A percentile compares a stretch with the other conserved stretches of the same genome.
These are phyloP conservation scores for Calonectria naviculata DNA, from an alignment of 2,329 filamentous ascomycete species.

Conservation along the genomic window DNA sequence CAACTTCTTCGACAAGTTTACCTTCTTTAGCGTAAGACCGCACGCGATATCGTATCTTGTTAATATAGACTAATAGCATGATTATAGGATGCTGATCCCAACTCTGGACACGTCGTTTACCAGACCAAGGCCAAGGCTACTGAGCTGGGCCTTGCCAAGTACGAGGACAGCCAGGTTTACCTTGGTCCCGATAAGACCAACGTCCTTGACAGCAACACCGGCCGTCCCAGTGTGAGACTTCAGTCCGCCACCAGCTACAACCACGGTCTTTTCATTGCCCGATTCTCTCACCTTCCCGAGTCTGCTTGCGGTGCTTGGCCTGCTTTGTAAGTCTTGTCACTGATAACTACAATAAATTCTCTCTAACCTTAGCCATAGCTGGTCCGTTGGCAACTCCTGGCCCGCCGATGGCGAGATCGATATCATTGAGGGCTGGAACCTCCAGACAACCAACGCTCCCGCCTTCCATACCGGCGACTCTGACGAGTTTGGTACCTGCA, in stretches of 20 bases:
- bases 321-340: constrained; percentile 62
- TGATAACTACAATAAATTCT: not conserved
- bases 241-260: constrained; percentile 72
- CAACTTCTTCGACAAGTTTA: constrained; percentile 62
- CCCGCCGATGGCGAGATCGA: constrained; percentile 73
- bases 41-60: not conserved
- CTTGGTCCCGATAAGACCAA: constrained; percentile 52
- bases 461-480: constrained; percentile 64
- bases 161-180: constrained; percentile 47
- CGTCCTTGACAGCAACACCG: constrained; percentile 38
- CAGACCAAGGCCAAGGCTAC: constrained; percentile 47
- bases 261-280: constrained; percentile 75
- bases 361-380: constrained; percentile 43
- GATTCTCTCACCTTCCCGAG: constrained; percentile 76
- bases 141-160: constrained; percentile 47
- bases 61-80: constrained; percentile 20
- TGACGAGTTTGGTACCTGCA: constrained; percentile 47
- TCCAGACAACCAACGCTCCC: constrained; percentile 63
- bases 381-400: constrained; percentile 66
- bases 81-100: constrained; percentile 63
- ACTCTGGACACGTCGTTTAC: constrained; percentile 72
- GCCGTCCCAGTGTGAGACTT: constrained; percentile 70
- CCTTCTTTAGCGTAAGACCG: constrained; percentile 51
- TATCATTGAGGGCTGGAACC: constrained; percentile 75
- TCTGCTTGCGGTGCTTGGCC: constrained; percentile 78